A percentile compares a stretch with the other conserved stretches of the same genome.
These are phyloP conservation scores for Naganishia kalamii DNA, from an alignment of 768 basidiomycete species.

Conservation along the genomic window DNA sequence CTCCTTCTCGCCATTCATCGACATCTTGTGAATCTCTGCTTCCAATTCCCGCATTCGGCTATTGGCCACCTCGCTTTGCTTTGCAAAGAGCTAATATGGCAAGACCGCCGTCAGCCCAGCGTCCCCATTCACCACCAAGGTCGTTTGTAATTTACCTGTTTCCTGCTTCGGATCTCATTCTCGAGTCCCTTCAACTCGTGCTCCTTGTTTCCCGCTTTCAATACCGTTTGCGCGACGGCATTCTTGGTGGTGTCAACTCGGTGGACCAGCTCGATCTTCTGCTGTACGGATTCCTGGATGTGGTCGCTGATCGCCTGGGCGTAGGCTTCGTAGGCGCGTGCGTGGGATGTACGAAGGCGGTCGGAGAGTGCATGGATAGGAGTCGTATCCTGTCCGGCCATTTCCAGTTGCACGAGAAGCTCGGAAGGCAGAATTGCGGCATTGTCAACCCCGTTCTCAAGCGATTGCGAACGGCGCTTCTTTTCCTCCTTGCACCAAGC, in stretches of 20 bases:
- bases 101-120: background rate
- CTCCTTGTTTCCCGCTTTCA: constrained; percentile 15
- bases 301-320: constrained; percentile 4
- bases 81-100: constrained; percentile 27
- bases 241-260: constrained; percentile 13
- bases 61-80: constrained; percentile 37
- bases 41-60: constrained; percentile 36
- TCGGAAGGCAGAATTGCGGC: background rate
- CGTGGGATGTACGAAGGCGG: background rate
- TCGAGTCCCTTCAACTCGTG: constrained; percentile 15
- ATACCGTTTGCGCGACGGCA: constrained; percentile 4
- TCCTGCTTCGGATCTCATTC: constrained; percentile 30
- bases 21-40: constrained; percentile 37
- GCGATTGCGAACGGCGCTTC: background rate
- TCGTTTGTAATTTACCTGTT: constrained; percentile 31
- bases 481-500: constrained; percentile 48
- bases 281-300: constrained; percentile 9
- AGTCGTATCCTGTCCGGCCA: constrained; percentile 6
- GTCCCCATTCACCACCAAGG: background rate
- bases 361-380: constrained; percentile 11
- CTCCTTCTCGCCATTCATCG: constrained; percentile 39
- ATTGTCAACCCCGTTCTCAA: background rate
- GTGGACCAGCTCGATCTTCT: constrained; percentile 5
- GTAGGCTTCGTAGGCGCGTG: constrained; percentile 4
- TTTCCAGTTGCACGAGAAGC: constrained; percentile 6